Evolutionary conservation across 805 yeast genomes (phyloP), one percentile per base, ranked within the genome.

Genomic region (Candida tallmaniae): DNA sequence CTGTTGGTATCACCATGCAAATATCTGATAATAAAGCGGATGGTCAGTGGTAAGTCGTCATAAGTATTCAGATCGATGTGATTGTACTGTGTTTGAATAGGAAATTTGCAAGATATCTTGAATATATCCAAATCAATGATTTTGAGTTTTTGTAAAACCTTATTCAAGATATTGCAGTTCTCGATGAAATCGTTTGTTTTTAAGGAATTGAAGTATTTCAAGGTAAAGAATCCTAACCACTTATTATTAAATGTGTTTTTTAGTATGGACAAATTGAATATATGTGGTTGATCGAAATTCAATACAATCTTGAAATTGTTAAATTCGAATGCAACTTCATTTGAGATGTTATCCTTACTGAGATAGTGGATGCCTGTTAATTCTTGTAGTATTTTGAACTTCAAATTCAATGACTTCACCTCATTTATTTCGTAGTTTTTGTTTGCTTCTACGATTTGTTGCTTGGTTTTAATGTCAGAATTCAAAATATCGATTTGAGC

Each of bases 61-160:
- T 22, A 22, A 22, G 9, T n/a, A 22, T n/a, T n/a, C n/a, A n/a
- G n/a, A n/a, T n/a, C n/a, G n/a, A n/a, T n/a, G n/a, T n/a, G n/a
- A n/a, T n/a, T n/a, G n/a, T n/a, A 14, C 4, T 16, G 11, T 4
- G 29, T 10, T 2, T 31, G 13, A 3, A 60, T 29, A 0, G 69
- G 70, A 31, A 45, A 58, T 38, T 46, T 46, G 20, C 60, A 34
- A 2, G 59, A 46, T 2, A 62, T 40, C 32, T 48, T 52, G 45
- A 48, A 54, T 14, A 66, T 44, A 28, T 61, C 65, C 7, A 31
- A 23, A 38, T 65, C 70, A 56, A 41, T 15, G 30, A 24, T 25
- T 36, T 38, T 8, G 54, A 37, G 18, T 27, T 33, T 18, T 45
- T 47, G 58, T 52, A 56, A 12, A 38, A 31, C 16, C 9, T 27